Evolutionary conservation across 805 yeast genomes (phyloP).

Genomic region (Ogataea degrootiae): DNA sequence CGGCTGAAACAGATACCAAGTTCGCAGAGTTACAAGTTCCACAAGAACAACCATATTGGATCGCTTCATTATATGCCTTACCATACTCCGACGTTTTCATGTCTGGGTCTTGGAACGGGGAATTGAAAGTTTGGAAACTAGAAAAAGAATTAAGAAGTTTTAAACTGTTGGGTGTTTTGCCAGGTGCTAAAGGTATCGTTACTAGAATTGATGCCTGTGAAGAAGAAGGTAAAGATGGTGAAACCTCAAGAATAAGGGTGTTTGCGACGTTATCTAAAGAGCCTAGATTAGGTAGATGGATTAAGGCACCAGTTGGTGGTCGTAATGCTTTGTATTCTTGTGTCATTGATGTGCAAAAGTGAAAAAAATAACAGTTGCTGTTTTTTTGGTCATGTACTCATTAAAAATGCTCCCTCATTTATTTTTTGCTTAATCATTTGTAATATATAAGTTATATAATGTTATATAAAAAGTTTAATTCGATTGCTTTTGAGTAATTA

Average conservation of each 20-base stretch:
- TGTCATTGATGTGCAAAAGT: slow-evolving; percentile 32
- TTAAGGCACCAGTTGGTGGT: slow-evolving; percentile 54
- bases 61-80: slow-evolving; percentile 73
- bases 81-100: slow-evolving; percentile 83
- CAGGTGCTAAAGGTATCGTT: slow-evolving; percentile 64
- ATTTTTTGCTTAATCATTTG: too few relatives aligned
- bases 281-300: slow-evolving; percentile 87
- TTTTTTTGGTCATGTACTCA: too few relatives aligned
- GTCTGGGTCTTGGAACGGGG: slow-evolving; percentile 86
- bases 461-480: neutral
- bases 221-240: slow-evolving; percentile 39
- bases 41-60: slow-evolving; percentile 73
- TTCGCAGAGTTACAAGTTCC: slow-evolving; percentile 53
- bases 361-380: neutral
- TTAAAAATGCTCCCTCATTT: too few relatives aligned
- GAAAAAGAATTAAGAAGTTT: slow-evolving; percentile 61
- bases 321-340: slow-evolving; percentile 69
- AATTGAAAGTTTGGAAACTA: slow-evolving; percentile 72
- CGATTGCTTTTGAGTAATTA: neutral
- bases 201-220: slow-evolving; percentile 55
- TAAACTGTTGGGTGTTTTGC: slow-evolving; percentile 48
- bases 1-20: slow-evolving; percentile 41
- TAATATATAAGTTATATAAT: neutral
- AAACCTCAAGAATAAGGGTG: slow-evolving; percentile 48
- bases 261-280: slow-evolving; percentile 76